Evolutionary conservation across 208 protist genomes (phyloP), one percentile per base, ranked within the genome.

Genomic region (Angomonas deanei): DNA sequence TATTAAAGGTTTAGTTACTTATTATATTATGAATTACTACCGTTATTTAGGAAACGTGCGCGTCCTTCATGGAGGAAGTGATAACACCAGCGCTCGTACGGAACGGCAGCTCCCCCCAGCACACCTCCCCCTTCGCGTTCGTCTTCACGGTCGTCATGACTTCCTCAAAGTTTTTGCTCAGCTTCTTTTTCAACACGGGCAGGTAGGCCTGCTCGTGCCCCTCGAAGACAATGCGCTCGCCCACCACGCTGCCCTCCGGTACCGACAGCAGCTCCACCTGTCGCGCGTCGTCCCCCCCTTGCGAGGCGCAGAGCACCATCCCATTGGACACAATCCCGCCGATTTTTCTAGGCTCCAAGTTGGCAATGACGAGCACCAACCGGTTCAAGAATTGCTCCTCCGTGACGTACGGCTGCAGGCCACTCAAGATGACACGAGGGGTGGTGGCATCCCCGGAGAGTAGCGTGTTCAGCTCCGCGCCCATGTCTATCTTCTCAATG

Each of bases 401-500:
- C 61, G 67, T 89, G 21, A 96, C 75, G 64, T 91, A 80, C 70
- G 92, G 85, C 59, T 93, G 87, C 64, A 98, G 64, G 26, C 96
- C 96, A 61, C 83, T 94, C 48, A 96, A 80, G 34, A 98, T 94
- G 4, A 88, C 94, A 67, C 93, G 88, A 5, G 90, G 89, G 36
- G 36, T 42, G 36, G 8, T 42, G 15, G 36, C 36, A 36, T 83
- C 79, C 39, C 74, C 68, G 58, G 67, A 64, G 61, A 69, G 82
- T 27, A 80, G 55, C 15, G 73, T 66, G 64, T 88, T 88, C 31
- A 84, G 70, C 49, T 81, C 92, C 39, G 90, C 80, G 28, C 93
- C 93, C 34, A 98, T 62, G 67, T 97, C 95, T 42, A 97, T 97
- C 72, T 97, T 81, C 78, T 98, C 93, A 60, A 98, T 79, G 74